A percentile compares a stretch with the other conserved stretches of the same genome.
Conservation (phyloP, 768 basidiomycete genomes). For the Holtermanniella nyarrowii region DNA sequence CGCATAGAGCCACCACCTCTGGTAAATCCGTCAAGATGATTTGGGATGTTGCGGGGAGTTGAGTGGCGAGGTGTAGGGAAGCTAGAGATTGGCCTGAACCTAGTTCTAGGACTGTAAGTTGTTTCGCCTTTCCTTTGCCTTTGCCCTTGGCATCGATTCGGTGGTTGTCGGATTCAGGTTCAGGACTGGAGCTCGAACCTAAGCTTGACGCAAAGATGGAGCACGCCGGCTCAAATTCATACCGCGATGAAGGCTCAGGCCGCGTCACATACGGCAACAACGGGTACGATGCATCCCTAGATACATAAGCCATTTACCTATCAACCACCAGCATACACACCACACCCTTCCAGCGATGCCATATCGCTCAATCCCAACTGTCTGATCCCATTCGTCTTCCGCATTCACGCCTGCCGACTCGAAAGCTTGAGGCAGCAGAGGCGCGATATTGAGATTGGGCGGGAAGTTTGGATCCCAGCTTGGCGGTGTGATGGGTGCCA, state of each 20-base stretch:
- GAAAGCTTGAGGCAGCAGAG: slow-evolving; percentile 13
- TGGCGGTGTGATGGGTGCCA: not conserved
- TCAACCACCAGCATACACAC: slow-evolving; percentile 44
- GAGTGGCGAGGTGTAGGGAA: slow-evolving; percentile 46
- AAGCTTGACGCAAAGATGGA: slow-evolving; percentile 40
- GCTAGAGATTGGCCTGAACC: slow-evolving; percentile 62
- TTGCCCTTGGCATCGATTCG: too few relatives aligned
- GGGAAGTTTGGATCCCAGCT: slow-evolving; percentile 47
- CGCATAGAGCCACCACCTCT: slow-evolving; percentile 54
- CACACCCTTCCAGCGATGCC: slow-evolving; percentile 81
- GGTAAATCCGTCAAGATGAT: slow-evolving; percentile 61
- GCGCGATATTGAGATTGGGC: slow-evolving; percentile 43
- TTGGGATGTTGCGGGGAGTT: slow-evolving; percentile 39
- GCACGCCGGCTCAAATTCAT: slow-evolving; percentile 51
- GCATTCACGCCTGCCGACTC: not conserved
- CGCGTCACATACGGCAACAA: slow-evolving; percentile 51
- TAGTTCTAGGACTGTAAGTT: slow-evolving; percentile 52
- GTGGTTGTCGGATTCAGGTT: too few relatives aligned
- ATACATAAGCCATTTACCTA: not conserved
- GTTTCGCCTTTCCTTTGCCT: too few relatives aligned
- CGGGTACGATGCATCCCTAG: slow-evolving; percentile 65
- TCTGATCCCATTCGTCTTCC: slow-evolving; percentile 25
- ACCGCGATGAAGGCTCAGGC: slow-evolving; percentile 17
- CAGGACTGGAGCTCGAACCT: too few relatives aligned
- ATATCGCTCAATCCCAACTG: slow-evolving; percentile 56